Base-by-base conservation (phyloP, 805 yeast species). In the Hermanozyma aechmeae region DNA sequence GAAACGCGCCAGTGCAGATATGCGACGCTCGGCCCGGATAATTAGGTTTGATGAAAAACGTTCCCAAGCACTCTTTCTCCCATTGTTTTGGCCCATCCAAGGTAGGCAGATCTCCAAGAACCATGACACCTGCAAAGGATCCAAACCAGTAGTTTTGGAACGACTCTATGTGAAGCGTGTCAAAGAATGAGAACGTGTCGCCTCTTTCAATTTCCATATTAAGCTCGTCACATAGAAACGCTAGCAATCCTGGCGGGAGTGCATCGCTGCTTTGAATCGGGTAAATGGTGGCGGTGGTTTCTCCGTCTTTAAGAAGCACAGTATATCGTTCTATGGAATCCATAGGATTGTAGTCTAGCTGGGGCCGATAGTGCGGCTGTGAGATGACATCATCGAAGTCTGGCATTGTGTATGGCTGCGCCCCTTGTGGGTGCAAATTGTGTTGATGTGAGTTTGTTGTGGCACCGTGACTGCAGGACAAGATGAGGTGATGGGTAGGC, bases 11-110 rank as follows among this genome's bases (percentile, higher is more conserved):
- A 0, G 94, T 82, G 43, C 94, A 86, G n/a, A 92, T 79, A 48
- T 89, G 96, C 0, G 94, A 76, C 13, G 92, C 79, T 25, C 97
- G 63, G 2, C 97, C 97, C 0, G 96, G 95, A 48, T 79, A 89
- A 45, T 84, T 81, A 2, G 96, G 92, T 39, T 80, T 80, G 36
- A 89, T 68, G 49, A 70, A 77, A 48, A 89, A 86, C 2, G 87
- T 71, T 1, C 97, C 98, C 26, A 92, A 61, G 50, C 96, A 89
- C 48, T 80, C 87, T 43, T 82, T 84, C 35, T 86, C 93, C 96
- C 97, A 87, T 48, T 79, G 85, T 29, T 79, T 71, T 21, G 65
- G 50, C 8, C 66, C 61, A 30, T 61, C 66, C 12, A 71, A 51
- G 5, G 50, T 39, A 0, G 72, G 61, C 0, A 61, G 46, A 46